Conservation (phyloP, 805 yeast species). For the Allodekkera sacchari region DNA sequence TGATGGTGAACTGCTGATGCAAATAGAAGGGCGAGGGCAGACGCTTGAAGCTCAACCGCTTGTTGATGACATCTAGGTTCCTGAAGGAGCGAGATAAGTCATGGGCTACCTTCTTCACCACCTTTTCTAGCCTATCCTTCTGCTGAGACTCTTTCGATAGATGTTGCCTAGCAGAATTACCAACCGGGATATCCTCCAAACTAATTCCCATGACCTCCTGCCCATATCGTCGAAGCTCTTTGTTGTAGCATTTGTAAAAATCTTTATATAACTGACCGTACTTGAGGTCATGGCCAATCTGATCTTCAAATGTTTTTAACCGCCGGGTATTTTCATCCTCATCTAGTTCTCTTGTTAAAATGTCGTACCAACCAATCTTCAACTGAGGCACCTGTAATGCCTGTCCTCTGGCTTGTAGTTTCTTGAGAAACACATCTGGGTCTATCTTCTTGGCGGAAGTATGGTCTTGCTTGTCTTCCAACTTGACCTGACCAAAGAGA, state of each 20-base stretch:
- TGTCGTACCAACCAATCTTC: slow-evolving; percentile 3
- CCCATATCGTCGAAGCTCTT: slow-evolving; percentile 1
- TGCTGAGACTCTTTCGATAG: not conserved
- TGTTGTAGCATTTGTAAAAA: slow-evolving; percentile 1
- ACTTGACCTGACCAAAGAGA: slow-evolving; percentile 1
- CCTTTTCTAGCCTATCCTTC: not conserved
- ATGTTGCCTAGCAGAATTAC: not conserved
- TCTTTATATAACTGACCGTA: not conserved
- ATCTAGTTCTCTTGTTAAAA: not conserved
- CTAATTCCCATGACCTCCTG: not conserved
- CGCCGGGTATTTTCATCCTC: not conserved
- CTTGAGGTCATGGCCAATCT: not conserved
- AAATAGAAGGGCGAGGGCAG: slow-evolving; percentile 10
- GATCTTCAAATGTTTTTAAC: not conserved
- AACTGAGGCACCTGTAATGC: not conserved
- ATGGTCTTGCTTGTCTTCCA: too few species aligned
- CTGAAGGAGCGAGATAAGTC: slow-evolving; percentile 3
- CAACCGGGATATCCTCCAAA: not conserved
- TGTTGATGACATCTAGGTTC: slow-evolving; percentile 6
- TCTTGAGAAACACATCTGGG: too few species aligned
- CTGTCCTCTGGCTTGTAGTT: too few species aligned
- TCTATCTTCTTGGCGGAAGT: too few species aligned
- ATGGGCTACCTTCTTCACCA: slow-evolving; percentile 1
- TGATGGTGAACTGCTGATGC: slow-evolving; percentile 11
- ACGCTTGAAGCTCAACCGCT: slow-evolving; percentile 7